Base-by-base conservation (phyloP, 257 asterid species). In the Scutellaria galericulata region DNA sequence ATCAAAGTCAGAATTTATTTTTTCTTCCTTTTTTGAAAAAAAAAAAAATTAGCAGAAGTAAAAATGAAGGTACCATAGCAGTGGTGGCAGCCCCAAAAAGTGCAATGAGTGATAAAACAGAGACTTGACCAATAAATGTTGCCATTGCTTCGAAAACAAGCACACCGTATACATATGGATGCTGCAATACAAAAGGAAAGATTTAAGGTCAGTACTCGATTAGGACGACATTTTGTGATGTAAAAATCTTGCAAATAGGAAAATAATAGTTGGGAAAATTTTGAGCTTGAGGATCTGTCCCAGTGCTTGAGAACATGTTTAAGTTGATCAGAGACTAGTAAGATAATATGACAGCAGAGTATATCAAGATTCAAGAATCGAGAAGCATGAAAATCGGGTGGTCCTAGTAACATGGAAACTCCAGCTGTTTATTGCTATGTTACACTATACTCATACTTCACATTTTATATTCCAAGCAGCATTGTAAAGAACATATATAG, bases 1-100 rank as follows among this genome's bases (percentile, higher is more conserved):
- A 64, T 68, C 12, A 42, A 12, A 13, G 62, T 64, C 40, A 35
- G 14, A 61, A 51, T 18, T 4, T 18, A 18, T 18, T 9, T 11
- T 44, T 35, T 0, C 5, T 20, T 50, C 56, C 11, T 54, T 3
- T 9, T 59, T 37, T 1, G 6, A 5, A 9, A 7, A 24, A 31
- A 7, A 24, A 31, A 9, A 24, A 27, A 14, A 45, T 7, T 7
- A 12, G 52, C 1, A 45, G n/a, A 3, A 61, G 58, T 59, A 59
- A n/a, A 56, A 3, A 40, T 39, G 47, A 46, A 50, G 58, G 72
- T 83, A 91, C 96, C 97, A 92, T 89, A 47, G 96, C 95, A 50
- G 96, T 91, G 61, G 97, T 80, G 72, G 97, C 97, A 18, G 96
- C 97, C 59, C 97, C 96, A 57, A 91, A 91, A 27, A 89, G 71